Evolutionary conservation across 2,329 filamentous ascomycete species (phyloP).

Genomic region (Colletotrichum abscissum): DNA sequence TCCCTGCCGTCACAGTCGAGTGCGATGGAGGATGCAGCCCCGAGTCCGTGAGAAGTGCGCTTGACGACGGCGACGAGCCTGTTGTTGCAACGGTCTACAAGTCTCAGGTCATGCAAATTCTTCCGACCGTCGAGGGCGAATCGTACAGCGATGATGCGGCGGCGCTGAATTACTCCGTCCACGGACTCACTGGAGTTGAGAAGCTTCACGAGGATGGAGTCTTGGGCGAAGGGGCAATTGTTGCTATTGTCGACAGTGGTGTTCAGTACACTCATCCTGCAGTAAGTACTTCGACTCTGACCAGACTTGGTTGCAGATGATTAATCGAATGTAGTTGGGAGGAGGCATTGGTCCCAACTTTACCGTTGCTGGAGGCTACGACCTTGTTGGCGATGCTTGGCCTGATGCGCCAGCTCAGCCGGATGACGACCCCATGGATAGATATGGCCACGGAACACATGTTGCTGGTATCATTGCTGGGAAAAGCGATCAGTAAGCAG

Average conservation of each 20-base stretch:
- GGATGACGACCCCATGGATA: conserved; percentile 44
- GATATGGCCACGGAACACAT: conserved; percentile 43
- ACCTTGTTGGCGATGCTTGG: conserved; percentile 41
- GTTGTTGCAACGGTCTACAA: conserved; percentile 29
- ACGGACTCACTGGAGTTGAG: conserved; percentile 52
- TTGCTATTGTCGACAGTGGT: conserved; percentile 54
- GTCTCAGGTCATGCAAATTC: conserved; percentile 17
- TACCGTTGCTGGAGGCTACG: conserved; percentile 38
- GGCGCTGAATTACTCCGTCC: conserved; percentile 41
- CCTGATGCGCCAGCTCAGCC: conserved; percentile 37
- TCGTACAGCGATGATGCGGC: conserved; percentile 28
- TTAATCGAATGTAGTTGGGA: neutral
- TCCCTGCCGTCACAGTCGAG: conserved; percentile 47
- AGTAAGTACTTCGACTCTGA: conserved; percentile 36
- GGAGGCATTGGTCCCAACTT: conserved; percentile 22
- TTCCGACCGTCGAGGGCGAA: conserved; percentile 12
- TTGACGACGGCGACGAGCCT: conserved; percentile 42
- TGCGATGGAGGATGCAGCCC: conserved; percentile 43
- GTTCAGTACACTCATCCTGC: conserved; percentile 53
- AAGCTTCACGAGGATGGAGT: conserved; percentile 50
- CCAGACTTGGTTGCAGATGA: no score
- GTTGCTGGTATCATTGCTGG: conserved; percentile 46
- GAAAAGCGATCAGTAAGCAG: conserved; percentile 31
- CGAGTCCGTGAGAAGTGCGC: conserved; percentile 45
- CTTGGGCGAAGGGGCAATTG: conserved; percentile 49